Conservation (phyloP, 305 asterid genomes). For the Striga hermonthica region DNA sequence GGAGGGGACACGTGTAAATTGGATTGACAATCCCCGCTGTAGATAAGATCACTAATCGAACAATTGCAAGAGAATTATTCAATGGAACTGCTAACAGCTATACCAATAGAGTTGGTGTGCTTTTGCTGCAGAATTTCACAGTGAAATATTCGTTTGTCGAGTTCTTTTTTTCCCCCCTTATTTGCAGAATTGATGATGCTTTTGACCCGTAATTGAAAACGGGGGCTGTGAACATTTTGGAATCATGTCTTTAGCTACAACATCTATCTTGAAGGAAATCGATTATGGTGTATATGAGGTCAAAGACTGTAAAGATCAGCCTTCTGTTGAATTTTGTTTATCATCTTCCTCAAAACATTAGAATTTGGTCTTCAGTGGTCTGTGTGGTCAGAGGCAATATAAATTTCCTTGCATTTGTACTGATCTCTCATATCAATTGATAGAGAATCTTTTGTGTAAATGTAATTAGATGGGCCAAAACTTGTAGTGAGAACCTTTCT, state of each 20-base stretch:
- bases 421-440: too few species aligned
- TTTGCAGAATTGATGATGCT: conserved; percentile 9
- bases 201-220: background rate
- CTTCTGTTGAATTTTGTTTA: background rate
- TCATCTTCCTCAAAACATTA: conserved; percentile 12
- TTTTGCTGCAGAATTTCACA: conserved; percentile 21
- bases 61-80: conserved; percentile 31
- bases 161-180: background rate
- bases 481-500: background rate
- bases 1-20: conserved; percentile 21
- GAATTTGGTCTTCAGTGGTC: background rate
- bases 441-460: conserved; percentile 16
- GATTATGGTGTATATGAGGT: conserved; percentile 20
- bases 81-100: conserved; percentile 23
- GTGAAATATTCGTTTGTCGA: background rate
- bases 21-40: conserved; percentile 36
- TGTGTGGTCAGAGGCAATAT: too few species aligned
- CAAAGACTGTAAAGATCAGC: conserved; percentile 24
- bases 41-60: conserved; percentile 18
- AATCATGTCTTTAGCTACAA: conserved; percentile 6
- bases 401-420: too few species aligned
- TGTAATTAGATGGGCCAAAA: conserved; percentile 16
- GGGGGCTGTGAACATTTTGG: conserved; percentile 6
- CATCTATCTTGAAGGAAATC: background rate
- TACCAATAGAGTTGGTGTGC: conserved; percentile 14